Evolutionary conservation across 106 monocot species (phyloP).

Genomic region (Alisma plantagoaquatica): DNA sequence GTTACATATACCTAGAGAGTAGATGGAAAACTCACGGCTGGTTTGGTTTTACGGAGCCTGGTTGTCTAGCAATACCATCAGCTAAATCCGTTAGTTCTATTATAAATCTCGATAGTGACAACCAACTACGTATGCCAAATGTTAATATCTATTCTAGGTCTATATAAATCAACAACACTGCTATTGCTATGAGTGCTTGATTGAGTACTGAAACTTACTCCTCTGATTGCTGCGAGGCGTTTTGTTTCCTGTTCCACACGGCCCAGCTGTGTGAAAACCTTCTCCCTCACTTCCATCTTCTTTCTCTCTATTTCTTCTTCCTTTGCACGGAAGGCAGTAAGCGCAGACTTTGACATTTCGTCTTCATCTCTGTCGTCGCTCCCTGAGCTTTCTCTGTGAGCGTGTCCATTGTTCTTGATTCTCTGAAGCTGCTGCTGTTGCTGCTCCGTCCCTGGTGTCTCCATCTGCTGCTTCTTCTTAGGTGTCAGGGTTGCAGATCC

Average conservation of each 20-base stretch:
- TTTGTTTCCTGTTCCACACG: conserved; percentile 79
- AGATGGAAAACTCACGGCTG: too few relatives aligned
- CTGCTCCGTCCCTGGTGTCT: conserved; percentile 13
- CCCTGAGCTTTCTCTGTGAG: conserved; percentile 14
- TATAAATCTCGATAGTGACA: too few relatives aligned
- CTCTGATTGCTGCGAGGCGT: conserved; percentile 52
- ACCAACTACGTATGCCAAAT: too few relatives aligned
- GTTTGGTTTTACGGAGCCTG: too few relatives aligned
- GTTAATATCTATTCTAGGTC: too few relatives aligned
- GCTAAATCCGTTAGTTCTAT: too few relatives aligned
- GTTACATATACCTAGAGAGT: too few relatives aligned
- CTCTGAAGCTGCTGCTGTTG: conserved; percentile 11
- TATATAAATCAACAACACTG: too few relatives aligned
- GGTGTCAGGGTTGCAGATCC: too few relatives aligned
- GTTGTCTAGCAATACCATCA: too few relatives aligned
- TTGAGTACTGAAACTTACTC: conserved; percentile 29
- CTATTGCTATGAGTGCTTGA: too few relatives aligned
- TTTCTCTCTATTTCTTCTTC: conserved; percentile 77
- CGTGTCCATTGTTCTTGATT: conserved; percentile 18
- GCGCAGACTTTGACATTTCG: conserved; percentile 40
- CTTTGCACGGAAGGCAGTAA: conserved; percentile 51
- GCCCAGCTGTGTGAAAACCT: conserved; percentile 41
- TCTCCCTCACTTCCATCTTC: conserved; percentile 55
- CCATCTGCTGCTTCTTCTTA: too few relatives aligned
- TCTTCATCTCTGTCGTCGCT: conserved; percentile 44